Conservation (phyloP, 305 asterid species). For the Rubia tinctorum region DNA sequence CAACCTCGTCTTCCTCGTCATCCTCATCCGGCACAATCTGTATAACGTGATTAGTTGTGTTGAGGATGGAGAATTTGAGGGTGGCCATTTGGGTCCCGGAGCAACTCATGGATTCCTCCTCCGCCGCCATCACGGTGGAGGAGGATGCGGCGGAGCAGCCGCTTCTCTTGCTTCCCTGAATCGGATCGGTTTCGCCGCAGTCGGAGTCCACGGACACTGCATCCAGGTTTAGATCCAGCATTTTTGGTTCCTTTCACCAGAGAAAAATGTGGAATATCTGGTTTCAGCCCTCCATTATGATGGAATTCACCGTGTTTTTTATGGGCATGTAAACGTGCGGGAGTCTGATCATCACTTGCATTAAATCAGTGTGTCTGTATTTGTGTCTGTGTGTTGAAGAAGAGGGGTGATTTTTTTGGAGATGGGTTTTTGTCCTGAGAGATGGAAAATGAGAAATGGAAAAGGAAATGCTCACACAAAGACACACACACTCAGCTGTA, state of each 20-base stretch:
- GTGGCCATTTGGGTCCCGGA: slow-evolving; percentile 32
- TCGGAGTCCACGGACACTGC: slow-evolving; percentile 39
- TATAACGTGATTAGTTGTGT: slow-evolving; percentile 22
- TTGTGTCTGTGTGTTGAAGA: neutral
- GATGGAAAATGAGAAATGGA: neutral
- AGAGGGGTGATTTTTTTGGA: neutral
- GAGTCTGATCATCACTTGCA: slow-evolving; percentile 10
- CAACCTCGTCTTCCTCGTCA: neutral
- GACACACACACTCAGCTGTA: slow-evolving; percentile 1
- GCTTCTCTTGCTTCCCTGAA: neutral
- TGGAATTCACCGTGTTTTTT: neutral
- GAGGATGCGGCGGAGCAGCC: slow-evolving; percentile 47
- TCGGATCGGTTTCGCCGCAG: slow-evolving; percentile 36
- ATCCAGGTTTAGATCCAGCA: slow-evolving; percentile 89
- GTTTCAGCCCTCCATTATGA: neutral
- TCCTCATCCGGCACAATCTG: slow-evolving; percentile 42
- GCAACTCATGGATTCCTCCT: slow-evolving; percentile 59
- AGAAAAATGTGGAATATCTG: neutral
- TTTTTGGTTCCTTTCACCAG: neutral
- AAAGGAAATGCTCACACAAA: slow-evolving; percentile 1
- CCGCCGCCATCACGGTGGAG: slow-evolving; percentile 37
- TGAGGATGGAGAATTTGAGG: slow-evolving; percentile 70
- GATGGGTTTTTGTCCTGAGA: neutral
- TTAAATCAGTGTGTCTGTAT: neutral
- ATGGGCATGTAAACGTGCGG: neutral